Base-by-base conservation (phyloP, 1,284 basidiomycete species). In the Tilletia caries region DNA sequence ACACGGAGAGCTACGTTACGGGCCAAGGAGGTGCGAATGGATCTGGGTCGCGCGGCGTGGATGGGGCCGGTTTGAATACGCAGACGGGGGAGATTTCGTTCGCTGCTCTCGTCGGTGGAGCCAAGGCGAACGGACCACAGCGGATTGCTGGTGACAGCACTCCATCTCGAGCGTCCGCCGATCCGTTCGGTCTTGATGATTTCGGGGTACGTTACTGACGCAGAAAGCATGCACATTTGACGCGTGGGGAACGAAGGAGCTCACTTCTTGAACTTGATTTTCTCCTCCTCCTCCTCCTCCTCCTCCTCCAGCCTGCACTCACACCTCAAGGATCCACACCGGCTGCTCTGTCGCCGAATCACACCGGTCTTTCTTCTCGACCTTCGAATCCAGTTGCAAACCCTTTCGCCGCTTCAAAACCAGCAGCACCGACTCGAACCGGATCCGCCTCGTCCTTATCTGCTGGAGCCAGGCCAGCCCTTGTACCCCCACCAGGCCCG, bases 1-100 rank as follows among this genome's bases (percentile, higher is more conserved):
- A 81, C 33, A 77, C 77, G 18, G 75, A 80, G 46, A 71, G 69
- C 48, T 79, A 79, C 41, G 74, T 71, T 2, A 66, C 46, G 12
- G 46, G 10, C 41, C 48, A 23, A 10, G 37, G 27, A 4, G 70
- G 70, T n/a, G 66, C 41, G 0, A 71, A 68, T 12, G 72, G 69
- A 0, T 27, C n/a, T 8, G 69, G 58, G 1, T 33, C 29, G 5
- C 58, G 58, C 29, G 33, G 29, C 32, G 58, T 62, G 2, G 52
- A 54, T 54, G 52, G 52, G 13, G 75, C 70, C 3, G 75, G 69
- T 15, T 74, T 76, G 32, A 73, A 70, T 10, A 66, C 73, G 3
- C 71, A 69, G 15, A 50, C 34, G 4, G 79, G 77, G 15, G 80
- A 82, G 66, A 75, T 82, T 25, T 80, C 80, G 50, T 82, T 82